A percentile compares a stretch with the other conserved stretches of the same genome.
Evolutionary conservation across 371 early-diverging fungal species (phyloP).

Genomic region (Mucor circinelloides): DNA sequence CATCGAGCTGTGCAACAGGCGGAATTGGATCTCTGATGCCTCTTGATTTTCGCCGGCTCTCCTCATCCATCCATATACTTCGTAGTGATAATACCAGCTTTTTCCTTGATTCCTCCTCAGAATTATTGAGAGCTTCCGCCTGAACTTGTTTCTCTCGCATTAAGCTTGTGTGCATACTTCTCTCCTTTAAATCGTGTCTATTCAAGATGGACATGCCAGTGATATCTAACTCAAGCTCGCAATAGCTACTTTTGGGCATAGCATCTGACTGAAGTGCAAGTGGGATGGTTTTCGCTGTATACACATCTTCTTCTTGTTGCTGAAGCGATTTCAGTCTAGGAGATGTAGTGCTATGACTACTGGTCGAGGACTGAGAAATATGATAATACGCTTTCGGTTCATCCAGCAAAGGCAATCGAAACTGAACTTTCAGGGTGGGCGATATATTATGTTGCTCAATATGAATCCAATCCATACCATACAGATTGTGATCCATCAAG

Average conservation of each 20-base stretch:
- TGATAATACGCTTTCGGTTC: constrained; percentile 17
- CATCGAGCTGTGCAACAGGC: constrained; percentile 15
- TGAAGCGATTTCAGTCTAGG: neutral
- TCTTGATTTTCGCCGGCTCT: constrained; percentile 20
- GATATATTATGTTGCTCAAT: constrained; percentile 3
- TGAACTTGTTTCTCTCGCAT: constrained; percentile 5
- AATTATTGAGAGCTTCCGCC: neutral
- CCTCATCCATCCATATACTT: constrained; percentile 60
- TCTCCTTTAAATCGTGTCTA: constrained; percentile 57
- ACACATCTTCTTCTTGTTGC: constrained; percentile 5
- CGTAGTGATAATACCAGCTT: constrained; percentile 63
- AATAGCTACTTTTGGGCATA: constrained; percentile 54
- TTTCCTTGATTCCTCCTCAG: constrained; percentile 1
- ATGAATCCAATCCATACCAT: constrained; percentile 84
- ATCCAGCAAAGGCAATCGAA: constrained; percentile 45
- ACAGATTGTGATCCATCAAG: constrained; percentile 90
- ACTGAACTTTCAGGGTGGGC: constrained; percentile 21
- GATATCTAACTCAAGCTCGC: constrained; percentile 82
- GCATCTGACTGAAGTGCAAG: constrained; percentile 19
- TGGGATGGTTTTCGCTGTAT: constrained; percentile 32
- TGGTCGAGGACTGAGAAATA: constrained; percentile 11
- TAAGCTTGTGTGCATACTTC: constrained; percentile 49
- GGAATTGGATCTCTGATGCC: constrained; percentile 14
- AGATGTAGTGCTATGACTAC: neutral
- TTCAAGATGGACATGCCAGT: constrained; percentile 69